Percentiles rank a stretch among this genome's conserved stretches.
These are phyloP conservation scores for Neurospora intermedia DNA, from an alignment of 495 filamentous ascomycete genomes.

Conservation along the genomic window DNA sequence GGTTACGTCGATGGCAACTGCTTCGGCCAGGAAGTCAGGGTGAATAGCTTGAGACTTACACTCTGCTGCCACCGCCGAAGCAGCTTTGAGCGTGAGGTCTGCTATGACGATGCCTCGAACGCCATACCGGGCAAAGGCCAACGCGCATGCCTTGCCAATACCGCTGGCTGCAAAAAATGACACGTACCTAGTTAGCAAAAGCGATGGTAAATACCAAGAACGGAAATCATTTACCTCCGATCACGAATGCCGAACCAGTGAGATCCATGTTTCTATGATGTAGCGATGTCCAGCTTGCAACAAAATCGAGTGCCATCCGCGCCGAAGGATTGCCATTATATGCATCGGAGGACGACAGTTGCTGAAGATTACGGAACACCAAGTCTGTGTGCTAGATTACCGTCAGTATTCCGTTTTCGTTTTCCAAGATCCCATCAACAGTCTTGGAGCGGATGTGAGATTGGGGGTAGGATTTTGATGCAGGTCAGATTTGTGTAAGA, in stretches of 20 bases:
- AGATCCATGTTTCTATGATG: background rate
- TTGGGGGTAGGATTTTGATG: background rate
- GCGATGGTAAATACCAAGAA: background rate
- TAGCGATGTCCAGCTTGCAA: background rate
- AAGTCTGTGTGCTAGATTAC: background rate
- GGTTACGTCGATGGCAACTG: background rate
- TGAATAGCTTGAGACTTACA: background rate
- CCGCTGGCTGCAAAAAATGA: background rate
- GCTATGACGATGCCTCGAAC: background rate
- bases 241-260: background rate
- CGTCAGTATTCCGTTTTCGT: background rate
- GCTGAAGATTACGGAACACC: background rate
- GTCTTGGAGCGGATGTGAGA: background rate
- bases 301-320: background rate
- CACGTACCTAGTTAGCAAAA: background rate
- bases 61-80: background rate
- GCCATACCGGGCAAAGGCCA: background rate
- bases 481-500: background rate
- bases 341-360: background rate
- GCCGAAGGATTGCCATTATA: background rate
- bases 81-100: background rate
- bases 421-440: background rate
- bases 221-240: background rate
- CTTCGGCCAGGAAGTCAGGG: background rate
- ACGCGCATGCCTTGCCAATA: background rate